A percentile compares a stretch with the other conserved stretches of the same genome.
Evolutionary conservation across 768 basidiomycete species (phyloP).

Genomic region (Lactarius tabidus): DNA sequence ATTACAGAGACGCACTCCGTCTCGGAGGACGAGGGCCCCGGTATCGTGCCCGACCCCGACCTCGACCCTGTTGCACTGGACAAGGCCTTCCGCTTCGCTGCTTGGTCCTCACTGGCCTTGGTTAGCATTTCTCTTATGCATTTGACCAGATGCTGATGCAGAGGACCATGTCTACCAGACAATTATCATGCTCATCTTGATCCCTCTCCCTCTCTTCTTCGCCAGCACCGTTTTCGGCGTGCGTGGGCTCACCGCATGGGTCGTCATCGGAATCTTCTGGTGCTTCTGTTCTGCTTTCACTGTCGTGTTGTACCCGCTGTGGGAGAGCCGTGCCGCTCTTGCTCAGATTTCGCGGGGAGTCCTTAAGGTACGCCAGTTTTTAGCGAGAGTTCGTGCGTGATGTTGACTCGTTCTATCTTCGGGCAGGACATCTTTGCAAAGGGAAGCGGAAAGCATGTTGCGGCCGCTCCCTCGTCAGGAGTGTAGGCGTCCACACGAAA

Average conservation of each 20-base stretch:
- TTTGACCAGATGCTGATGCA: background rate
- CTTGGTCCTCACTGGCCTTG: slow-evolving; percentile 63
- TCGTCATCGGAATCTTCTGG: slow-evolving; percentile 80
- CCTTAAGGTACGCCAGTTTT: slow-evolving; percentile 46
- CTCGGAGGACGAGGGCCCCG: slow-evolving; percentile 34
- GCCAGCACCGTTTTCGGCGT: slow-evolving; percentile 66
- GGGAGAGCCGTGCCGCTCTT: slow-evolving; percentile 73
- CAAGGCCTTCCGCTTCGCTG: slow-evolving; percentile 79
- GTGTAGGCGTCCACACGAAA: slow-evolving; percentile 7
- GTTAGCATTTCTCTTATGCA: slow-evolving; percentile 37
- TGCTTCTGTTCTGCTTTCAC: slow-evolving; percentile 68
- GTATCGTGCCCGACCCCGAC: slow-evolving; percentile 42
- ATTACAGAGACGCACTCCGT: slow-evolving; percentile 26
- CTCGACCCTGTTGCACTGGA: slow-evolving; percentile 61
- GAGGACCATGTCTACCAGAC: slow-evolving; percentile 36
- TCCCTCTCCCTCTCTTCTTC: slow-evolving; percentile 87
- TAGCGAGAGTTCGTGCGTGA: background rate
- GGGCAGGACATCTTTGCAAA: slow-evolving; percentile 40
- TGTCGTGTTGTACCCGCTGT: slow-evolving; percentile 84
- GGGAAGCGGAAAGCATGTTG: slow-evolving; percentile 41
- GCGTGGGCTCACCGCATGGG: slow-evolving; percentile 71
- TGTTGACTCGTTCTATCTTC: background rate
- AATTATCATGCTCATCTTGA: slow-evolving; percentile 60
- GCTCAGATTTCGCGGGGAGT: slow-evolving; percentile 55
- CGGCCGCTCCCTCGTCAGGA: slow-evolving; percentile 15